Base-by-base conservation (phyloP, 164 flowering plant genomes). In the Aristolochia californica region DNA sequence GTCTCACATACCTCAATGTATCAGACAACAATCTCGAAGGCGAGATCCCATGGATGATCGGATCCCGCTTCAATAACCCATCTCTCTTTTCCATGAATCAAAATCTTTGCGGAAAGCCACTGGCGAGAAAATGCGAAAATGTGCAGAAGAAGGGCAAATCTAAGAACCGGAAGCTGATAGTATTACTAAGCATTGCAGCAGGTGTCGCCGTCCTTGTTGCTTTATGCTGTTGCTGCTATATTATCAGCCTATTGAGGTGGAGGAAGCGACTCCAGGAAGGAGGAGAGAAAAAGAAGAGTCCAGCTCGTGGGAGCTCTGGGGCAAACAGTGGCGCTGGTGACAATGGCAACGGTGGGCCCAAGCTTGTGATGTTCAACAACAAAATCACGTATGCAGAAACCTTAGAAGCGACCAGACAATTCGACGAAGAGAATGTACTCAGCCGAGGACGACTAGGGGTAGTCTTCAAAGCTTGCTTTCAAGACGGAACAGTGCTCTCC, bases 391-490 rank as follows among this genome's bases (percentile, higher is more conserved):
- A 60, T 15, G 81, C 86, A 5, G 97, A 91, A 62, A 75, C 97
- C 14, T 13, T 80, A 8, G 97, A 85, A 50, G 93, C 97, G 24
- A 87, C 97, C 5, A 70, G 91, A 53, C 83, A 90, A 38, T 90
- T 87, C 50, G 97, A 85, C 45, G 97, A 91, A 72, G 97, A 88
- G 61, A 85, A 85, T 63, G 91, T 91, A 1, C 64, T 88, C 44
- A 84, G 88, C 68, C 65, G 95, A 48, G 80, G 85, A 21, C 65
- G 78, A 52, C 72, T 74, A 52, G 97, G 97, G 13, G 62, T 84
- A 0, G 69, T 91, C 1, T 91, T 80, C 85, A 91, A 91, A 57
- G 96, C 97, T 38, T 70, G 73, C 21, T 91, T 70, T 62, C 58
- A 65, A 3, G 96, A 91, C 59, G 97, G 97, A 17, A 88, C 75